Evolutionary conservation across 257 asterid species (phyloP), one percentile per base, ranked within the genome.

Genomic region (Rehmannia glutinosa): DNA sequence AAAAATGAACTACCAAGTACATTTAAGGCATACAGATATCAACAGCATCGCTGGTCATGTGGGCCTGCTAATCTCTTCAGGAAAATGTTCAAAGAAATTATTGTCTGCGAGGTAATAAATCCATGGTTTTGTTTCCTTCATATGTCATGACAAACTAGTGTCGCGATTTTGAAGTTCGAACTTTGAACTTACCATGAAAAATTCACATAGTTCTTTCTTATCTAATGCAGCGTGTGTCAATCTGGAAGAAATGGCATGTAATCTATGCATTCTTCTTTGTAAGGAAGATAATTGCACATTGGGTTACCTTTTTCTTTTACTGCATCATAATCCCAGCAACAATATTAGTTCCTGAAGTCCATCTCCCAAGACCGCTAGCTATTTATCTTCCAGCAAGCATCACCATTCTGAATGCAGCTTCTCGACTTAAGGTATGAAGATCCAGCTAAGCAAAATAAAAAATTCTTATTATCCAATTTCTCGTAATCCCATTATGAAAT

Each of bases 241-340:
- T 77, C 28, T 87, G 78, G 80, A 87, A 87, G 75, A 84, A 85
- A 66, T 77, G 85, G 71, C 86, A 87, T 53, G 84, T 87, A 27
- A 83, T 87, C 35, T 83, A 84, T 5, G 84, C 80, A 27, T 84
- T 84, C 76, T 87, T 87, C 81, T 85, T 81, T 51, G 92, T 85
- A 64, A 79, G 95, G 78, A 87, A 87, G 82, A 80, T 87, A 72
- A 75, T 83, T 21, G 92, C 95, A 21, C 95, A 87, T 39, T 82
- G 87, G 89, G 92, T 84, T 42, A 87, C 92, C 54, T 87, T 87
- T 70, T 85, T 87, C 90, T 83, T 87, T 74, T 87, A 87, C 76
- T 87, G 95, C 69, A 51, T 87, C 6, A 81, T 87, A 38, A 83
- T 87, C 74, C 95, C 92, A 30, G 86, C 89, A 19, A 83, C 92